Percentiles rank a stretch among this genome's conserved stretches.
These are phyloP conservation scores for Neltuma alba DNA, from an alignment of 306 rosid species.

Conservation along the genomic window DNA sequence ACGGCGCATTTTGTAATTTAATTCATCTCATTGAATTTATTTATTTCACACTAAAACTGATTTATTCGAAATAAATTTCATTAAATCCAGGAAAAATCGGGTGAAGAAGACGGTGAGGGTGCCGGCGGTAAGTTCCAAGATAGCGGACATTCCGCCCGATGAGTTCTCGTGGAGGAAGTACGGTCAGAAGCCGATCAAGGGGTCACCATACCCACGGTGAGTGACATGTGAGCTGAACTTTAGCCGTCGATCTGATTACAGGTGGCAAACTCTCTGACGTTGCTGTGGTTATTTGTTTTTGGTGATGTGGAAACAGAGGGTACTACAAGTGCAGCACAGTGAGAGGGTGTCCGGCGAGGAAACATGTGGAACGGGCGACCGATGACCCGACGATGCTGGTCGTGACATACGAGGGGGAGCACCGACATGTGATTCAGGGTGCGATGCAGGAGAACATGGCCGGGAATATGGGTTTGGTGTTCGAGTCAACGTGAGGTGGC, in stretches of 20 bases:
- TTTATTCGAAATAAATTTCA: not conserved
- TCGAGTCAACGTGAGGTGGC: conserved; percentile 53
- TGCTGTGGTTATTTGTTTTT: not conserved
- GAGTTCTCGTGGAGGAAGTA: conserved; percentile 93
- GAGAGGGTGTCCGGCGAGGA: conserved; percentile 94
- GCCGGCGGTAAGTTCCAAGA: conserved; percentile 85
- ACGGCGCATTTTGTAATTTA: not conserved
- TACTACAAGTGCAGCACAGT: conserved; percentile 89
- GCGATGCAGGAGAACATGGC: conserved; percentile 63
- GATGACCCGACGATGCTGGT: conserved; percentile 87
- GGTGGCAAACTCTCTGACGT: conserved; percentile 12
- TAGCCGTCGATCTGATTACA: not conserved
- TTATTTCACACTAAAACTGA: not conserved
- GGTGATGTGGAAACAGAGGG: conserved; percentile 49
- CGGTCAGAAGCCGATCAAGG: conserved; percentile 96
- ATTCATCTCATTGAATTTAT: not conserved
- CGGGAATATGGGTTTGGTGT: conserved; percentile 61
- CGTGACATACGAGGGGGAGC: conserved; percentile 96
- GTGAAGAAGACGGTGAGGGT: conserved; percentile 76
- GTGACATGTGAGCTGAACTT: not conserved
- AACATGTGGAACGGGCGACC: conserved; percentile 89
- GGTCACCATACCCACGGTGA: conserved; percentile 91
- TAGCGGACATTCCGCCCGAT: conserved; percentile 93
- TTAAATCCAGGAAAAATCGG: conserved; percentile 67
- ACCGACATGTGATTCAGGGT: conserved; percentile 58